Evolutionary conservation across 345 rosid genomes (phyloP).

Genomic region (Syzygium grande): DNA sequence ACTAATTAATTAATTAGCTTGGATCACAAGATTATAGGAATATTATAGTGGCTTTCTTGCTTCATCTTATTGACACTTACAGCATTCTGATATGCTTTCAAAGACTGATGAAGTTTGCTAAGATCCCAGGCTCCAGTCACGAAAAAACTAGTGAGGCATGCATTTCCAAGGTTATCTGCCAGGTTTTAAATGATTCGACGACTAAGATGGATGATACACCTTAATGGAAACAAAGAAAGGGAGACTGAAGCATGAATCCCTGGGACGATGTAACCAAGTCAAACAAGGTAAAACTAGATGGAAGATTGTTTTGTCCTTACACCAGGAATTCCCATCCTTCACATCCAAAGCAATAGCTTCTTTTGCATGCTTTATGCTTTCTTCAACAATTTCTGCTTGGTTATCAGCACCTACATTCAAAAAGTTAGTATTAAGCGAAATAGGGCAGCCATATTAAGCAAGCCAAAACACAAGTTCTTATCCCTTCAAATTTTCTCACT

Average conservation of each 20-base stretch:
- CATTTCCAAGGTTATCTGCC: constrained; percentile 75
- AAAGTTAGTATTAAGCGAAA: background rate
- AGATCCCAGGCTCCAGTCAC: constrained; percentile 69
- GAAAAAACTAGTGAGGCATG: constrained; percentile 63
- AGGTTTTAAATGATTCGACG: background rate
- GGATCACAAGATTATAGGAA: background rate
- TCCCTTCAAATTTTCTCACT: background rate
- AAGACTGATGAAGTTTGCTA: constrained; percentile 51
- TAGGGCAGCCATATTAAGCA: background rate
- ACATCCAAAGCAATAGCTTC: constrained; percentile 69
- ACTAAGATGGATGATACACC: background rate
- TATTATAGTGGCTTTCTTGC: background rate
- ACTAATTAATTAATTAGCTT: background rate
- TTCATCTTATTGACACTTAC: constrained; percentile 26
- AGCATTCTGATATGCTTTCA: constrained; percentile 76
- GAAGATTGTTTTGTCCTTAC: constrained; percentile 21
- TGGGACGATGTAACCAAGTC: background rate
- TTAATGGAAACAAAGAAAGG: background rate
- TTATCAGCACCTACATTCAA: constrained; percentile 39
- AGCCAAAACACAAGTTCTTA: background rate
- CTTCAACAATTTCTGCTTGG: constrained; percentile 43
- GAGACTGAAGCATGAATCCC: background rate
- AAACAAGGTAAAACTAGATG: background rate
- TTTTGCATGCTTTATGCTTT: constrained; percentile 67
- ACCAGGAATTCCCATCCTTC: constrained; percentile 77